Percentiles rank a stretch among this genome's conserved stretches.
These are phyloP conservation scores for Vaccinium vitisidaea DNA, from an alignment of 148 eudicot species.

Conservation along the genomic window DNA sequence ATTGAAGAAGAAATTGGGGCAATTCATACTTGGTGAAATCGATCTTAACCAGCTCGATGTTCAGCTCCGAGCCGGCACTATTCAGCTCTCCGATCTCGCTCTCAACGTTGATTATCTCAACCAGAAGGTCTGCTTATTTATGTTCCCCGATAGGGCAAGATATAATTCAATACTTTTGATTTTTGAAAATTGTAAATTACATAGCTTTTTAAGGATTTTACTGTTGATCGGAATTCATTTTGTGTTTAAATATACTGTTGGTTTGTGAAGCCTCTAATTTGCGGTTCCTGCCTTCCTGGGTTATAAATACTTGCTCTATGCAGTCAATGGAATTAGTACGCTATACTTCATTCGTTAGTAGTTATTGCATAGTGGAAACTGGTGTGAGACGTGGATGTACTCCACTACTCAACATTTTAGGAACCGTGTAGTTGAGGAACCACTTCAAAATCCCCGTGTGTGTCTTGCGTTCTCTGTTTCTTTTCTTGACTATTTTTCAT, in stretches of 20 bases:
- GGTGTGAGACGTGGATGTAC: too few relatives aligned
- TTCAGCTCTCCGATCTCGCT: constrained; percentile 78
- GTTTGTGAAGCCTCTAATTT: too few relatives aligned
- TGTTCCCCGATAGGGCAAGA: not conserved
- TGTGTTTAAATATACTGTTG: not conserved
- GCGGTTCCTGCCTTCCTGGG: too few relatives aligned
- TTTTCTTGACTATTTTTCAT: too few relatives aligned
- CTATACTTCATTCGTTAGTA: too few relatives aligned
- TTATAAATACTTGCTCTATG: too few relatives aligned
- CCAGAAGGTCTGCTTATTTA: constrained; percentile 46
- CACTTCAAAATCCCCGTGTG: too few relatives aligned
- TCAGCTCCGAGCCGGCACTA: constrained; percentile 68
- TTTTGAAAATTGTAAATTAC: not conserved
- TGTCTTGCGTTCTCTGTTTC: too few relatives aligned
- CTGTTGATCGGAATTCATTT: not conserved
- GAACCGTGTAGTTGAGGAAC: too few relatives aligned
- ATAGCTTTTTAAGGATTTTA: not conserved
- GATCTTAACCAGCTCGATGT: constrained; percentile 92
- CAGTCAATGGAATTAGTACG: too few relatives aligned
- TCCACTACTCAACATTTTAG: too few relatives aligned
- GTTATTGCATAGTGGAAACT: too few relatives aligned
- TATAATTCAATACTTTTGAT: not conserved
- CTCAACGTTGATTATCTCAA: constrained; percentile 81
- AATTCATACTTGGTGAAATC: constrained; percentile 73
- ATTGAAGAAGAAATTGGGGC: constrained; percentile 86